Evolutionary conservation across 2,329 filamentous ascomycete species (phyloP).

Genomic region (Aspergillus sp.): DNA sequence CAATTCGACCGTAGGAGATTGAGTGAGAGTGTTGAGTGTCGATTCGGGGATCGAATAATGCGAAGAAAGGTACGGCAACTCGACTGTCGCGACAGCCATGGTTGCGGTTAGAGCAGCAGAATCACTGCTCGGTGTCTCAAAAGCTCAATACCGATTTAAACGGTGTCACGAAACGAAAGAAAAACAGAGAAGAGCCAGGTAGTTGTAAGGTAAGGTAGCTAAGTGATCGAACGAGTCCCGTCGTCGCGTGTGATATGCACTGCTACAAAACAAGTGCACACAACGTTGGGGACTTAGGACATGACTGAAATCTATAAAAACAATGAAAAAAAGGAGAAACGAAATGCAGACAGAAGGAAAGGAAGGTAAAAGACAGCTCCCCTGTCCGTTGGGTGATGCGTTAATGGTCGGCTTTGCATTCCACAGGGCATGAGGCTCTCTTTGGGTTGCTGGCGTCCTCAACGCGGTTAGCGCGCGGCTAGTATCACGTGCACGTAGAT

Average conservation of each 20-base stretch:
- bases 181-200: too few relatives aligned
- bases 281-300: conserved; percentile 12
- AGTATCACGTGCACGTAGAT: conserved; percentile 2
- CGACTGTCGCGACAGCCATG: conserved; percentile 51
- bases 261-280: conserved; percentile 10
- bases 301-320: conserved; percentile 7
- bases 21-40: conserved; percentile 48
- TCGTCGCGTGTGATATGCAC: conserved; percentile 7
- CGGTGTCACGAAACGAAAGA: not conserved
- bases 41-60: conserved; percentile 51
- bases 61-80: conserved; percentile 51
- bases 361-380: conserved; percentile 3
- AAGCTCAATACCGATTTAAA: conserved; percentile 3
- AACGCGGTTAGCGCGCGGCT: conserved; percentile 9
- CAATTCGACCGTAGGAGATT: conserved; percentile 63
- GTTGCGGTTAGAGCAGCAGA: conserved; percentile 12
- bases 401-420: conserved; percentile 1
- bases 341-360: conserved; percentile 4
- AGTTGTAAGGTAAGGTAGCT: not conserved
- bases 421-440: conserved; percentile 3
- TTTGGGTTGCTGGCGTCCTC: conserved; percentile 4
- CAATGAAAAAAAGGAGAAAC: conserved; percentile 7
- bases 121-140: conserved; percentile 3
- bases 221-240: conserved; percentile 18
- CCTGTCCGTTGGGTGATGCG: conserved; percentile 5